Base-by-base conservation (phyloP, 495 filamentous ascomycete species). In the Penicillium crystallinum region DNA sequence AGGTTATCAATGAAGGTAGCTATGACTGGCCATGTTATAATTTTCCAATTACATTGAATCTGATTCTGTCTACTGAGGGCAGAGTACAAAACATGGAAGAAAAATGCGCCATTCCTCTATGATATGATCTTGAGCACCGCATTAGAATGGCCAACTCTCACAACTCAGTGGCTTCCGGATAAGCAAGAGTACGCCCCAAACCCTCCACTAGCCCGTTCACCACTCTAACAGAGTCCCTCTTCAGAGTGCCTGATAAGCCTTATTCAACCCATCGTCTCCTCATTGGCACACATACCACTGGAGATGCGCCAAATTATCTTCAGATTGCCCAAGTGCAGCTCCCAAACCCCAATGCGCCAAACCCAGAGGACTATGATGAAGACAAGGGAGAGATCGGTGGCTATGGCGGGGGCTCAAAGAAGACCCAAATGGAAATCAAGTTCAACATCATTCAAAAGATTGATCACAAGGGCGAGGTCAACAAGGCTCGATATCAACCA, bases 51-150 rank as follows among this genome's bases (percentile, higher is more conserved):
- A n/a, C 12, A 21, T 25, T 15, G 38, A 11, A n/a, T 29, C 43
- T 54, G 33, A 54, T 38, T 17, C n/a, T 39, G 15, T 47, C 21
- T 9, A 40, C 22, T 17, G 39, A 1, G 25, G 3, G 31, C 64
- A 92, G 95, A 97, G 72, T 99, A 99, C 80, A 99, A 99, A 68
- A 96, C 90, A 56, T 99, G 95, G 95, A 99, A 99, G 79, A 99
- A 99, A 81, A 97, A 97, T 71, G 87, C 90, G 56, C 91, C 92
- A 3, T 97, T 97, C 69, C 87, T 99, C 58, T 99, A 99, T 69
- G 95, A 97, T 62, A 85, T 96, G 78, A 91, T 97, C 51, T 72
- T 96, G 27, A 91, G 93, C 61, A 92, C 87, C 40, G 95, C 95
- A 30, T 76, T 99, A 38, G 92, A 97, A 72, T 99, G 95, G 95